Conservation (phyloP, 176 grass and related monocot species). For the Ensete ventricosum region DNA sequence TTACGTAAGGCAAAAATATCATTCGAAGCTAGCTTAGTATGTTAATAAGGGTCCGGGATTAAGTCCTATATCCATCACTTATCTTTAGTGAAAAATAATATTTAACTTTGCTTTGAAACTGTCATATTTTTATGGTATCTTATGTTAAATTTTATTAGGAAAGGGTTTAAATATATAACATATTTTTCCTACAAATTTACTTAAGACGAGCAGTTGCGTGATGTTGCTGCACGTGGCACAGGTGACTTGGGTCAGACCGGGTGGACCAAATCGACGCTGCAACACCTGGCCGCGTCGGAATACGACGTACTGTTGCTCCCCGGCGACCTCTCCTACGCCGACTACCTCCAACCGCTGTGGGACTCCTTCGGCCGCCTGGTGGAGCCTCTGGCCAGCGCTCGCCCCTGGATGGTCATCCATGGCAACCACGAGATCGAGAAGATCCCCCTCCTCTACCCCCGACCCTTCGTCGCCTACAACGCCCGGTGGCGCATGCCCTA, state of each 20-base stretch:
- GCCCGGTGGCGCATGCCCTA: conserved; percentile 59
- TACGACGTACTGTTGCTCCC: conserved; percentile 59
- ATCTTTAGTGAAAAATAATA: too few species aligned
- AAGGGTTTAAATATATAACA: too few species aligned
- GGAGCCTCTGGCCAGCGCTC: conserved; percentile 61
- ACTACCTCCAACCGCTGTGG: conserved; percentile 32
- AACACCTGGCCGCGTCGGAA: conserved; percentile 35
- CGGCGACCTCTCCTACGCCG: conserved; percentile 67
- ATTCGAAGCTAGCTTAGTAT: too few species aligned
- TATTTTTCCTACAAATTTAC: too few species aligned
- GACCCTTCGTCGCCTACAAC: conserved; percentile 55
- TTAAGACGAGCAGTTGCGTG: background rate
- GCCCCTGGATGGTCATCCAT: conserved; percentile 74
- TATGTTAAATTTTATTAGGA: too few species aligned
- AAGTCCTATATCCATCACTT: too few species aligned
- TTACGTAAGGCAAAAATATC: too few species aligned
- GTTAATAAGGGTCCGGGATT: too few species aligned
- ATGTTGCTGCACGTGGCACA: conserved; percentile 1
- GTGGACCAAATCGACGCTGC: conserved; percentile 50
- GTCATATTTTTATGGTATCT: too few species aligned
- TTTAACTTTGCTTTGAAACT: too few species aligned
- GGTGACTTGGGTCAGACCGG: conserved; percentile 55
- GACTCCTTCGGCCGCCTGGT: conserved; percentile 61
- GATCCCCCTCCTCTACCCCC: conserved; percentile 14
- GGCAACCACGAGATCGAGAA: conserved; percentile 73